A percentile compares a stretch with the other conserved stretches of the same genome.
phyloP scores from a whole-genome alignment of 768 basidiomycete species.

The Lyophyllum semitale region DNA sequence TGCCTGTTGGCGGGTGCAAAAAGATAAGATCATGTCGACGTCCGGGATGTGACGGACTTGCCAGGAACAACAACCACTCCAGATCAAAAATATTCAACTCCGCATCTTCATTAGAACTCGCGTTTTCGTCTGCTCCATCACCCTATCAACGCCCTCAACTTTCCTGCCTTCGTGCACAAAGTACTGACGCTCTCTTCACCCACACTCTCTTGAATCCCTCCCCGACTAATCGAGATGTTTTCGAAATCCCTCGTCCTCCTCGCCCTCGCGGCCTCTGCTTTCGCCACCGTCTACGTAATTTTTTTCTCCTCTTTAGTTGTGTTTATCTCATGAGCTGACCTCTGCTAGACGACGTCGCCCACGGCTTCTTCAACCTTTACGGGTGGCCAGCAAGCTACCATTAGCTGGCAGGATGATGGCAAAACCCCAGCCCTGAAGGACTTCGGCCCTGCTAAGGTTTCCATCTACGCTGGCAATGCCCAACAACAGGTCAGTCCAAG shows the following conservation, averaged over 20 bases:
- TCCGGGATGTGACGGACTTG: not conserved
- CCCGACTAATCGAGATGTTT: constrained; percentile 46
- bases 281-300: constrained; percentile 62
- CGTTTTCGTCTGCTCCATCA: constrained; percentile 1
- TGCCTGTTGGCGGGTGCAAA: not conserved
- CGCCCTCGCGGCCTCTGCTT: constrained; percentile 51
- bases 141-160: constrained; percentile 9
- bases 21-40: too few relatives aligned
- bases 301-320: not conserved
- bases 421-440: constrained; percentile 44
- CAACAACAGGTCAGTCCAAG: constrained; percentile 53
- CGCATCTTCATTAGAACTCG: constrained; percentile 10
- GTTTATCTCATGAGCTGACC: not conserved
- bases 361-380: constrained; percentile 43
- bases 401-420: constrained; percentile 65
- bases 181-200: constrained; percentile 38
- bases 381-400: constrained; percentile 48
- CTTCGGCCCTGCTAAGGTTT: constrained; percentile 54
- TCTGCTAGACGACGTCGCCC: constrained; percentile 60
- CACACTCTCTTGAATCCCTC: constrained; percentile 32
- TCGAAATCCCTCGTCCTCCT: constrained; percentile 47
- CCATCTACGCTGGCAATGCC: constrained; percentile 66
- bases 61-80: not conserved
- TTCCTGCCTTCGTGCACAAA: constrained; percentile 22
- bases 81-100: constrained; percentile 14